Conservation (phyloP, 2,329 filamentous ascomycete genomes). For the Diplodia mutila region DNA sequence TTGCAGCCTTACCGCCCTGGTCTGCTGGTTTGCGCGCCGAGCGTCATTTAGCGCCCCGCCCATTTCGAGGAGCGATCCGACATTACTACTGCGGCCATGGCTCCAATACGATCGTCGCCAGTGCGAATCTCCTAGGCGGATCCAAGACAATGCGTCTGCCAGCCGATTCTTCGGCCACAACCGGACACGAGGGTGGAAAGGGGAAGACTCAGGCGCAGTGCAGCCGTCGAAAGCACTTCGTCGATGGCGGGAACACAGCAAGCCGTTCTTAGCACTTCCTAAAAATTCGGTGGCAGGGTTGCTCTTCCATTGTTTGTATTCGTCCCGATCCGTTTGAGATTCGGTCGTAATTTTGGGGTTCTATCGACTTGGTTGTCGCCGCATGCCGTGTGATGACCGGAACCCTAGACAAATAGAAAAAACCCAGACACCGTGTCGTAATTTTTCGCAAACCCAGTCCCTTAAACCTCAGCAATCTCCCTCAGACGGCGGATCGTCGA, state of each 20-base stretch:
- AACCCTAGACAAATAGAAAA: slow-evolving; percentile 27
- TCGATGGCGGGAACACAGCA: slow-evolving; percentile 8
- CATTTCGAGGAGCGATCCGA: slow-evolving; percentile 12
- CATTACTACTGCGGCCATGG: slow-evolving; percentile 20
- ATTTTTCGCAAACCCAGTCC: slow-evolving; percentile 27
- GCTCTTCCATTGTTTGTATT: slow-evolving; percentile 26
- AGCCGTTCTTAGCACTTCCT: slow-evolving; percentile 15
- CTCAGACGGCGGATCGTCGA: slow-evolving; percentile 96
- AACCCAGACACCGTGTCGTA: slow-evolving; percentile 26
- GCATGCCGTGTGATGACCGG: slow-evolving; percentile 27
- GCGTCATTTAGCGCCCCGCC: slow-evolving; percentile 7
- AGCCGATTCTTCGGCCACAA: background rate
- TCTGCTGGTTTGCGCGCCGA: background rate
- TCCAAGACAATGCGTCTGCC: background rate
- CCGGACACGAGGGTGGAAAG: slow-evolving; percentile 8
- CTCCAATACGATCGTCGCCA: slow-evolving; percentile 23
- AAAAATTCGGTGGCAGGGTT: slow-evolving; percentile 13
- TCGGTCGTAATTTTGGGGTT: slow-evolving; percentile 26
- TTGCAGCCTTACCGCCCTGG: slow-evolving; percentile 2
- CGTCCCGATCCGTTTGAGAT: slow-evolving; percentile 27
- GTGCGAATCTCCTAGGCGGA: slow-evolving; percentile 16
- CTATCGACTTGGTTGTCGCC: slow-evolving; percentile 27
- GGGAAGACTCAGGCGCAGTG: slow-evolving; percentile 2
- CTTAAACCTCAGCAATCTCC: slow-evolving; percentile 94
- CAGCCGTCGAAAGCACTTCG: background rate